Evolutionary conservation across 169 alveolate species (phyloP), one percentile per base, ranked within the genome.

Genomic region (Babesia divergens): DNA sequence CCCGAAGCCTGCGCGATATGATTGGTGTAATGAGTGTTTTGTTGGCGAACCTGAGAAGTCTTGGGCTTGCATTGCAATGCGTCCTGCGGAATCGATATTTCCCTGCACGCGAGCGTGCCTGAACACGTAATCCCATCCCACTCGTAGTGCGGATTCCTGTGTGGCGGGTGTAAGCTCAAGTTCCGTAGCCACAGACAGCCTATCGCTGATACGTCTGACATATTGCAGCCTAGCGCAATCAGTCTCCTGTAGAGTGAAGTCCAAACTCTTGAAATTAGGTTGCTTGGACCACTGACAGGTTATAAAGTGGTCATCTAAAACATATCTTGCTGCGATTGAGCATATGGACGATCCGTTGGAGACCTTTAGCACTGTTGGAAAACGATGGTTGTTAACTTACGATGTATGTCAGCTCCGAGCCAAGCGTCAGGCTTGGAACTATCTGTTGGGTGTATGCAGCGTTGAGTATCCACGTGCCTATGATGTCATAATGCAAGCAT

Each of bases 21-120:
- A 9, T 28, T 4, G 13, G 28, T 2, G 56, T 29, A 42, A 0
- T 9, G 18, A 8, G 26, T 20, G 18, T 6, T 28, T n/a, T n/a
- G n/a, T n/a, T n/a, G n/a, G 24, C 71, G 3, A 26, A 46, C 90
- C 90, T 13, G 90, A 83, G 76, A 65, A 89, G 60, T 94, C 97
- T 65, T 92, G 96, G 1, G 95, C 91, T 31, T 89, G 92, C 50
- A 91, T 88, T n/a, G 97, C 84, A 28, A 94, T 89, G 44, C 91
- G 88, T 7, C 97, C 97, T 49, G 91, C 56, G 14, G 94, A 90
- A 80, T 94, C 97, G 22, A 94, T 74, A 60, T 80, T 49, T 11
- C 97, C 97, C 86, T 94, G 97, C 22, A 94, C 95, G 24, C 96
- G 87, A 7, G 97, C 97, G 70, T 93, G 95, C 50, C 96, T 79